Percentiles rank a stretch among this genome's conserved stretches.
phyloP scores from a whole-genome alignment of 2,329 filamentous ascomycete genomes.

The Alternaria novae-zelandiae region DNA sequence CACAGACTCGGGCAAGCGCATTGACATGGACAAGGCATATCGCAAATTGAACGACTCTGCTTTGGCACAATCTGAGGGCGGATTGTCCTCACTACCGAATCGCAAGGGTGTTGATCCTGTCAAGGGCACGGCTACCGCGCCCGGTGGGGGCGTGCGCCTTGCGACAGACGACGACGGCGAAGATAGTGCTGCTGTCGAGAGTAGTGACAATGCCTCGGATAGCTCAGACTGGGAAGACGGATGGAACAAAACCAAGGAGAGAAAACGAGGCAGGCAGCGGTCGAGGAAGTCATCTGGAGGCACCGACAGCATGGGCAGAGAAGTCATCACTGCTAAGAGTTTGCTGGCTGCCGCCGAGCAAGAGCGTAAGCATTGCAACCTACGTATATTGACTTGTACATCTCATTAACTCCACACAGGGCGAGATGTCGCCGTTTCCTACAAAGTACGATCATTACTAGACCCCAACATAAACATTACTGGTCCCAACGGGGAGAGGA shows the following conservation, averaged over 20 bases:
- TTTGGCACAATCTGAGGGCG: conserved; percentile 68
- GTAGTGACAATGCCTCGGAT: conserved; percentile 67
- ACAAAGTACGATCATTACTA: conserved; percentile 68
- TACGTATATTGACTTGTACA: not conserved
- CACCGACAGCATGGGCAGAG: conserved; percentile 46
- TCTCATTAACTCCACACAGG: conserved; percentile 38
- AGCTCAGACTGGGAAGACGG: conserved; percentile 71
- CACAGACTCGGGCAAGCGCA: conserved; percentile 65
- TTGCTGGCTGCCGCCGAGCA: conserved; percentile 77
- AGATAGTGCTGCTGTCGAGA: conserved; percentile 66
- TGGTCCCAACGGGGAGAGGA: conserved; percentile 65
- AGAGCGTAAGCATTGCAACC: conserved; percentile 66
- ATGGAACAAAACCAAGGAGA: conserved; percentile 40
- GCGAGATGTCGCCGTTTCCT: conserved; percentile 59
- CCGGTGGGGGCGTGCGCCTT: conserved; percentile 63
- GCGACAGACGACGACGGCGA: conserved; percentile 55
- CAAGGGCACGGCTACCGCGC: conserved; percentile 52
- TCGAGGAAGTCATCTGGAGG: conserved; percentile 41
- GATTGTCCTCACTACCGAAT: conserved; percentile 61
- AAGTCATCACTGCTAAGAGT: conserved; percentile 60
- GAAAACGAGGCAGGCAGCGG: conserved; percentile 49
- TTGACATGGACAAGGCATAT: conserved; percentile 75
- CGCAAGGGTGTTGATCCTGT: conserved; percentile 57
- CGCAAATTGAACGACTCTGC: conserved; percentile 74
- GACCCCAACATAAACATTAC: conserved; percentile 73